Evolutionary conservation across 2,329 filamentous ascomycete genomes (phyloP).

Genomic region (Ustilaginoidea virens): DNA sequence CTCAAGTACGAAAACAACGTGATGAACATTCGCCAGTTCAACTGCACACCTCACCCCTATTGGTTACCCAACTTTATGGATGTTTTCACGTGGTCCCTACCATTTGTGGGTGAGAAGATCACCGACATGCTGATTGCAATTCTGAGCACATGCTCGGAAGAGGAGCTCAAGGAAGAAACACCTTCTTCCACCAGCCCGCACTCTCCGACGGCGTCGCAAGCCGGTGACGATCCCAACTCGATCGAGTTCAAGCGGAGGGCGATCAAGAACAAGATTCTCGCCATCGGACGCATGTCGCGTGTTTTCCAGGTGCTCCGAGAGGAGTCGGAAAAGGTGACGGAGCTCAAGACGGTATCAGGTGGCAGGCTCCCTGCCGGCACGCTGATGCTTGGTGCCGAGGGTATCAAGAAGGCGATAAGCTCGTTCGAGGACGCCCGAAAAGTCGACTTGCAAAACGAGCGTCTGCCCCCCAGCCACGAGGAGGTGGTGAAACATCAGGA

Average conservation of each 20-base stretch:
- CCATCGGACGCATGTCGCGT: slow-evolving; percentile 87
- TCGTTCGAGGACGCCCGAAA: slow-evolving; percentile 95
- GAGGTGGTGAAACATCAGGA: slow-evolving; percentile 76
- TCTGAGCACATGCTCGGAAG: slow-evolving; percentile 96
- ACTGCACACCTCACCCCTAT: slow-evolving; percentile 97
- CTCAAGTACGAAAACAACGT: slow-evolving; percentile 99
- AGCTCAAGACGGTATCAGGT: slow-evolving; percentile 91
- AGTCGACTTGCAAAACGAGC: slow-evolving; percentile 93
- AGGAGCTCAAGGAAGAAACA: slow-evolving; percentile 82
- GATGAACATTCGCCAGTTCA: slow-evolving; percentile 99
- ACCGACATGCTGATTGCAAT: slow-evolving; percentile 99
- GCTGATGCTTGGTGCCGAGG: slow-evolving; percentile 93
- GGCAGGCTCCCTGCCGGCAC: slow-evolving; percentile 87
- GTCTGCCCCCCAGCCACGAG: slow-evolving; percentile 79
- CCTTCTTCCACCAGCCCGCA: slow-evolving; percentile 35
- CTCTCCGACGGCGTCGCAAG: slow-evolving; percentile 49
- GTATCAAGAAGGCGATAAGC: slow-evolving; percentile 95
- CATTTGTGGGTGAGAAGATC: slow-evolving; percentile 97
- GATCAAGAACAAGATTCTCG: slow-evolving; percentile 99
- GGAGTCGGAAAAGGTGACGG: slow-evolving; percentile 90
- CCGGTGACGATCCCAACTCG: slow-evolving; percentile 56
- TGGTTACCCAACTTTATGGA: slow-evolving; percentile 99
- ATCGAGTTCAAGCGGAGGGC: slow-evolving; percentile 89
- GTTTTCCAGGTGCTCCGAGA: slow-evolving; percentile 98
- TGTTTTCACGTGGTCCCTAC: slow-evolving; percentile 98